A percentile compares a stretch with the other conserved stretches of the same genome.
Conservation (phyloP, 192 early-diverging fungal species). For the Diversispora eburnea region DNA sequence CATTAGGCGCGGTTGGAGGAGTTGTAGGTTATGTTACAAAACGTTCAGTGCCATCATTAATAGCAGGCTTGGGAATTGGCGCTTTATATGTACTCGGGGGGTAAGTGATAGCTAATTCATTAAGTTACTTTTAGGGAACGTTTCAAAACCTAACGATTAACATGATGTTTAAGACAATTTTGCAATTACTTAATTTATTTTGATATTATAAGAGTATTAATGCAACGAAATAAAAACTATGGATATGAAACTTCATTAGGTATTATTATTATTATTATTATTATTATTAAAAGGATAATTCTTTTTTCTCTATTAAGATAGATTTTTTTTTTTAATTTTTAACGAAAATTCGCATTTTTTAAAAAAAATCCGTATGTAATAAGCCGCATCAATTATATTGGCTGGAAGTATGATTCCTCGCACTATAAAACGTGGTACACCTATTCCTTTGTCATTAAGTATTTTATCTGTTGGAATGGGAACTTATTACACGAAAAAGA, state of each 20-base stretch:
- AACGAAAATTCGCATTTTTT: neutral
- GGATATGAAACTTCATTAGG: conserved; percentile 43
- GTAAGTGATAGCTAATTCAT: conserved; percentile 16
- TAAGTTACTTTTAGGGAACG: neutral
- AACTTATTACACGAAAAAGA: conserved; percentile 45
- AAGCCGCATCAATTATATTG: conserved; percentile 38
- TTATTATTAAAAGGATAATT: neutral
- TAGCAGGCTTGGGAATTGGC: neutral
- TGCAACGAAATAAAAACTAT: conserved; percentile 40
- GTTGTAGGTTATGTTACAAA: neutral
- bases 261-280: conserved; percentile 6
- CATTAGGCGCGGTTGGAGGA: neutral
- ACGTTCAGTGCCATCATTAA: neutral
- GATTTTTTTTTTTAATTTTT: neutral
- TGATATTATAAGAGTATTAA: conserved; percentile 25
- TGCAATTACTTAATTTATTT: neutral
- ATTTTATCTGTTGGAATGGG: conserved; percentile 38
- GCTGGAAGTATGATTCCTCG: conserved; percentile 40
- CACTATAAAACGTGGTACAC: conserved; percentile 36
- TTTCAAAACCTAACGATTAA: neutral
- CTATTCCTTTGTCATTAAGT: conserved; percentile 37
- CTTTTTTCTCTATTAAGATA: neutral
- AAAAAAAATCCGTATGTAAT: neutral
- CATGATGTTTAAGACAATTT: neutral
- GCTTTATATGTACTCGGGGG: conserved; percentile 3